Percentiles rank a stretch among this genome's conserved stretches.
Evolutionary conservation across 2,329 filamentous ascomycete species (phyloP).

Genomic region (Penicillium sp.): DNA sequence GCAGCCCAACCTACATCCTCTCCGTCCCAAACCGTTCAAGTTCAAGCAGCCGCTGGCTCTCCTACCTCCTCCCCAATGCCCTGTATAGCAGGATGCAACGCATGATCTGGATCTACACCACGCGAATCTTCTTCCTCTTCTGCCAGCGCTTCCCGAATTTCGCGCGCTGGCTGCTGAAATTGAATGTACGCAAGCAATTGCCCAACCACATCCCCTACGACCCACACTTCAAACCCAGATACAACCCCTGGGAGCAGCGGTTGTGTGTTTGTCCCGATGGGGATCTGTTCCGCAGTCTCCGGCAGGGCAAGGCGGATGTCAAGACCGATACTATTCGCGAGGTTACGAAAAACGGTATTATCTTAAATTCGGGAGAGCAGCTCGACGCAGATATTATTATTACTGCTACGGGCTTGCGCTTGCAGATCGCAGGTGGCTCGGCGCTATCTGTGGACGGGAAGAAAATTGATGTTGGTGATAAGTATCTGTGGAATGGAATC

Average conservation of each 20-base stretch:
- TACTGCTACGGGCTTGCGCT: conserved; percentile 47
- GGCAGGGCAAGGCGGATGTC: conserved; percentile 53
- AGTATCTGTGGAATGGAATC: conserved; percentile 46
- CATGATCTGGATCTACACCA: conserved; percentile 52
- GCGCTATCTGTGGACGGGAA: conserved; percentile 41
- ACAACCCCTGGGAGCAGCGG: conserved; percentile 71
- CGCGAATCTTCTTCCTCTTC: conserved; percentile 54
- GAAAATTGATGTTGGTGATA: conserved; percentile 33
- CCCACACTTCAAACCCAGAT: conserved; percentile 64
- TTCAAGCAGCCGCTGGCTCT: conserved; percentile 18
- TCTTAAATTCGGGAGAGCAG: conserved; percentile 46
- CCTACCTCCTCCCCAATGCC: conserved; percentile 40
- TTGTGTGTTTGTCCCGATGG: conserved; percentile 67
- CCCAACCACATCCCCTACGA: conserved; percentile 57
- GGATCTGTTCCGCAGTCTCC: conserved; percentile 58
- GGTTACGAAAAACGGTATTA: conserved; percentile 52
- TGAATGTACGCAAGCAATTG: conserved; percentile 50
- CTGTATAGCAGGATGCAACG: conserved; percentile 31
- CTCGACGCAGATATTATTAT: conserved; percentile 47
- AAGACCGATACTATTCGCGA: conserved; percentile 56
- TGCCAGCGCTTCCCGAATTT: conserved; percentile 55
- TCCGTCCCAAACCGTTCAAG: conserved; percentile 47
- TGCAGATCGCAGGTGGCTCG: conserved; percentile 42
- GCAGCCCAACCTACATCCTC: conserved; percentile 71
- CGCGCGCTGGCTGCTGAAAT: conserved; percentile 51